A percentile compares a stretch with the other conserved stretches of the same genome.
Evolutionary conservation across 495 filamentous ascomycete genomes (phyloP).

Genomic region (Halenospora varia): DNA sequence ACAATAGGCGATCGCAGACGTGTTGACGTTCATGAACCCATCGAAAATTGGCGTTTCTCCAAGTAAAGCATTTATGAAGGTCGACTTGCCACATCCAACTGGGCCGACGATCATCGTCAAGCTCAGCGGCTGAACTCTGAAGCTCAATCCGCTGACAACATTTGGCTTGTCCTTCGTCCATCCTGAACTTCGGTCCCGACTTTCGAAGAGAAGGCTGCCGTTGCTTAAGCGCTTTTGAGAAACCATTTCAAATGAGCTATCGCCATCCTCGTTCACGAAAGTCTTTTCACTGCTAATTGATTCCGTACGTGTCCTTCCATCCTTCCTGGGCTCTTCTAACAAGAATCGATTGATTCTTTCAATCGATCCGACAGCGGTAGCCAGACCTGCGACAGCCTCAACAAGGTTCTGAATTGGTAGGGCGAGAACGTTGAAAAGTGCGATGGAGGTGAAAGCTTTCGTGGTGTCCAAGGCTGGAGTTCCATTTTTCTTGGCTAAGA

Average conservation of each 20-base stretch:
- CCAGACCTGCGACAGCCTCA: slow-evolving; percentile 19
- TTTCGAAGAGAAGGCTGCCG: neutral
- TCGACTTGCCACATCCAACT: slow-evolving; percentile 50
- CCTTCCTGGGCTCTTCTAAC: neutral
- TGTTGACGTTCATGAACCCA: slow-evolving; percentile 23
- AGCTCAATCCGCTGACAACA: neutral
- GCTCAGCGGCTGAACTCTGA: neutral
- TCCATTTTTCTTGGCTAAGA: neutral
- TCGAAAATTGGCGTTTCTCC: slow-evolving; percentile 31
- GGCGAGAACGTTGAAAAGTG: slow-evolving; percentile 31
- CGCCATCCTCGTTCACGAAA: neutral
- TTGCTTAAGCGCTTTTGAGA: neutral
- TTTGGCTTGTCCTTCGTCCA: neutral
- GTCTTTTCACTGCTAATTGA: neutral
- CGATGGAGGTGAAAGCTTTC: slow-evolving; percentile 31
- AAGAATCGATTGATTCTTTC: neutral
- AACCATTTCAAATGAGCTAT: neutral
- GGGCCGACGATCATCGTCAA: slow-evolving; percentile 48
- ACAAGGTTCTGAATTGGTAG: slow-evolving; percentile 26
- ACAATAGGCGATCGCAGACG: slow-evolving; percentile 19
- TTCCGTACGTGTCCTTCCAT: neutral
- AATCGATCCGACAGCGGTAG: slow-evolving; percentile 21
- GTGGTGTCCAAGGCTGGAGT: neutral
- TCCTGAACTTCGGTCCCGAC: neutral
- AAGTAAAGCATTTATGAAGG: slow-evolving; percentile 44